Evolutionary conservation across 352 stramenopile genomes (phyloP), one percentile per base, ranked within the genome.

Genomic region (Globisporangium ultimum): DNA sequence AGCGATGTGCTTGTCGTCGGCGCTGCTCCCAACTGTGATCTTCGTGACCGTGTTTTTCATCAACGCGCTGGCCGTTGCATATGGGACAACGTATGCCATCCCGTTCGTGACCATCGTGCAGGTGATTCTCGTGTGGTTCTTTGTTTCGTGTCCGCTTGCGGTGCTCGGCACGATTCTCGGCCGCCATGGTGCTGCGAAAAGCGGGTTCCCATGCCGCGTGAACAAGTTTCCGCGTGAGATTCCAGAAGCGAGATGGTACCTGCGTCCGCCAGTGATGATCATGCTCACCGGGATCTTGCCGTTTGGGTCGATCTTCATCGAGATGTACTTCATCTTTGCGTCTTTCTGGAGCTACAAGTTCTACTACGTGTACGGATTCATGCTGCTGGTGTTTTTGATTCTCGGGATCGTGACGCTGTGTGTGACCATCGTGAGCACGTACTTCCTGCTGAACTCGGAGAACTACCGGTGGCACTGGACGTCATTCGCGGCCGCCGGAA

Each of bases 321-420:
- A 99, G 80, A 98, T 99, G 75, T 99, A 99, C 78, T 99, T 99
- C 85, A 98, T 99, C 70, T 98, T 99, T 70, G 98, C 97, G 7
- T 98, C 95, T 42, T 98, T 99, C 63, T 99, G 97, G 97, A 98
- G 98, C 76, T 99, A 99, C 92, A 99, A 99, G 80, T 99, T 99
- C 77, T 99, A 99, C 80, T 99, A 99, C 76, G 97, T 99, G 14
- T 99, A 99, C 76, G 97, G 97, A 51, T 99, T 99, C 74, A 95
- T 99, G 75, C 81, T 99, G 58, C 84, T 99, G 49, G 97, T 99
- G 18, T 98, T 98, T 72, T 68, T 96, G 52, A 99, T 99, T 63
- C 78, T 99, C 40, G 92, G 80, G 36, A 96, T 99, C 48, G 97
- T 99, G 41, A 98, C 97, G 20, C 87, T 98, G 11, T 99, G 98